Percentiles rank a stretch among this genome's conserved stretches.
phyloP scores from a whole-genome alignment of 495 filamentous ascomycete genomes.

The Tuber calosporum region DNA sequence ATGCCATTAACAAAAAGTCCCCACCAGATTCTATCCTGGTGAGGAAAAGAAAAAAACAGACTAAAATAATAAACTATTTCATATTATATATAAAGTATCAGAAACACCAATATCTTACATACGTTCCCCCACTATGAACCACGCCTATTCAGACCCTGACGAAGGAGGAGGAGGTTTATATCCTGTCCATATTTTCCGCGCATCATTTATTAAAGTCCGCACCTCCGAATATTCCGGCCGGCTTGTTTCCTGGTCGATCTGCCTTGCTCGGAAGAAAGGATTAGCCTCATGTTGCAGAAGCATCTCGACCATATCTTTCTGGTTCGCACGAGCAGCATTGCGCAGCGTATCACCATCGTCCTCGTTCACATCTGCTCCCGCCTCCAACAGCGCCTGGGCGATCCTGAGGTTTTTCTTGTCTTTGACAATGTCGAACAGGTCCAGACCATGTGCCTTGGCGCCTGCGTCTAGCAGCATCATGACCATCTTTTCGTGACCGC shows the following conservation, averaged over 20 bases:
- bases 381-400: neutral
- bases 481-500: conserved; percentile 4
- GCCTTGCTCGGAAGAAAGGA: neutral
- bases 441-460: neutral
- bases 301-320: neutral
- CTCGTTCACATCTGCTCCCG: conserved; percentile 9
- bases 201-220: neutral
- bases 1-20: neutral
- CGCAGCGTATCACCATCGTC: neutral
- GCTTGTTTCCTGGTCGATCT: neutral
- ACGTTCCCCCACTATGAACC: neutral
- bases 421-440: neutral
- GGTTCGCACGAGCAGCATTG: neutral
- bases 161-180: neutral
- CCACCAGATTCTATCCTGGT: neutral
- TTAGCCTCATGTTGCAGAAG: neutral
- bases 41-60: neutral
- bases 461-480: conserved; percentile 8
- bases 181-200: neutral
- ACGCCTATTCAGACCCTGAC: neutral
- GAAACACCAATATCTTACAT: neutral
- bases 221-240: neutral
- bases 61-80: neutral
- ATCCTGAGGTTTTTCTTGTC: neutral
- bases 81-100: neutral